These are phyloP conservation scores for Raddia guianensis DNA, from an alignment of 176 grass and related monocot species.

Conservation along the genomic window DNA sequence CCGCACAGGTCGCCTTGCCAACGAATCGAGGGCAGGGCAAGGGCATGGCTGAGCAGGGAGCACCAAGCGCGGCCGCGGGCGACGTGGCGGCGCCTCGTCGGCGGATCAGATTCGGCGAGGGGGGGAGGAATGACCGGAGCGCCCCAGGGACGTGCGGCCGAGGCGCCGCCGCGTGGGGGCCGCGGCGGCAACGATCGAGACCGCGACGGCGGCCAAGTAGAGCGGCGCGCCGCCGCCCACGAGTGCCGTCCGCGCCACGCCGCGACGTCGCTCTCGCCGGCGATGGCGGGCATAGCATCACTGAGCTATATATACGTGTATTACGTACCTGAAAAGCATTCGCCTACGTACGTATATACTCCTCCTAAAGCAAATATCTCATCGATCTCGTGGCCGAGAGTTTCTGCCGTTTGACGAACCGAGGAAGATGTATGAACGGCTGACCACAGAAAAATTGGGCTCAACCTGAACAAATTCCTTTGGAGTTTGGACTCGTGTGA, in stretches of 20 bases:
- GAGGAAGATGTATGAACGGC: too few relatives aligned
- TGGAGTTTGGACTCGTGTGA: neutral
- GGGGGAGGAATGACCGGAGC: neutral
- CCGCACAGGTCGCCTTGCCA: too few relatives aligned
- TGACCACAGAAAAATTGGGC: neutral
- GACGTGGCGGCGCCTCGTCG: constrained; percentile 28
- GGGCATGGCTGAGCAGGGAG: neutral
- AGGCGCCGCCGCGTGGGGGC: neutral
- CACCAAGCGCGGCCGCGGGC: neutral
- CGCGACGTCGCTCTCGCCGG: too few relatives aligned
- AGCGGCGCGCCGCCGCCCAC: constrained; percentile 30
- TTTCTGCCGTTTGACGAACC: too few relatives aligned
- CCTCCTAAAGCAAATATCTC: too few relatives aligned
- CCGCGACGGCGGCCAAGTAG: constrained; percentile 11
- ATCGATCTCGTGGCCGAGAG: too few relatives aligned
- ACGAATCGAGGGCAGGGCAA: too few relatives aligned
- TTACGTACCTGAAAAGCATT: too few relatives aligned
- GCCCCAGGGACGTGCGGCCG: neutral
- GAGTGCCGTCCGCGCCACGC: neutral
- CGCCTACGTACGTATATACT: too few relatives aligned
- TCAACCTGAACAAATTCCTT: neutral
- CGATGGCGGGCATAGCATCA: too few relatives aligned
- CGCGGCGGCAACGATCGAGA: neutral
- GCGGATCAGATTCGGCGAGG: constrained; percentile 1
- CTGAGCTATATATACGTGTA: too few relatives aligned